These are phyloP conservation scores for Acrocalymma vagum DNA, from an alignment of 2,329 filamentous ascomycete genomes.

Conservation along the genomic window DNA sequence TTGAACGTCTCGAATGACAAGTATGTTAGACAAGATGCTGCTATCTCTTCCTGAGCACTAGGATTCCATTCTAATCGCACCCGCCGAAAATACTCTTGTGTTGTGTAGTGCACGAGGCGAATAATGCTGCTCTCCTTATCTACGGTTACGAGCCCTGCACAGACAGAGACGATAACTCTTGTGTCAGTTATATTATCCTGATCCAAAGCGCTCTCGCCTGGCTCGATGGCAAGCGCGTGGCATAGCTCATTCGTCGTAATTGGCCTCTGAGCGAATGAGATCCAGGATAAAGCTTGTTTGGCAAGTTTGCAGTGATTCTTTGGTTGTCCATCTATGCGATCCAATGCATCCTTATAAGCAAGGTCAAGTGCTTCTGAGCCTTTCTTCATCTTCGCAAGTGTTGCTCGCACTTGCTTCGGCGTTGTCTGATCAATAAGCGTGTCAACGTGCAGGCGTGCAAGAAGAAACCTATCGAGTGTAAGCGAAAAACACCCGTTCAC, in stretches of 20 bases:
- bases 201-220: constrained; percentile 2
- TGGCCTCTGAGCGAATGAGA: constrained; percentile 8
- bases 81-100: constrained; percentile 29
- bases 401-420: constrained; percentile 1
- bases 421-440: constrained; percentile 5
- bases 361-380: constrained; percentile 1
- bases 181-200: constrained; percentile 5
- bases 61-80: constrained; percentile 26
- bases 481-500: not conserved
- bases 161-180: constrained; percentile 10
- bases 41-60: constrained; percentile 21
- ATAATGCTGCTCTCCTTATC: constrained; percentile 30
- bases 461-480: constrained; percentile 11
- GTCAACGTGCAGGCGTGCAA: constrained; percentile 8
- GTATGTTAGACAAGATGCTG: constrained; percentile 32
- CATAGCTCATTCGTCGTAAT: constrained; percentile 4
- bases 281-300: constrained; percentile 7
- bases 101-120: constrained; percentile 30
- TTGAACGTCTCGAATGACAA: constrained; percentile 25
- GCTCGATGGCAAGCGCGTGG: constrained; percentile 9
- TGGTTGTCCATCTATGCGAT: constrained; percentile 6
- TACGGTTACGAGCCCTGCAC: constrained; percentile 36
- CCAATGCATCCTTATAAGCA: constrained; percentile 8
- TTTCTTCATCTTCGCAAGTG: not conserved
- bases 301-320: constrained; percentile 3